A percentile compares a stretch with the other conserved stretches of the same genome.
phyloP scores from a whole-genome alignment of 2,329 filamentous ascomycete genomes.

The Graphilbum ipis-grandicollis region DNA sequence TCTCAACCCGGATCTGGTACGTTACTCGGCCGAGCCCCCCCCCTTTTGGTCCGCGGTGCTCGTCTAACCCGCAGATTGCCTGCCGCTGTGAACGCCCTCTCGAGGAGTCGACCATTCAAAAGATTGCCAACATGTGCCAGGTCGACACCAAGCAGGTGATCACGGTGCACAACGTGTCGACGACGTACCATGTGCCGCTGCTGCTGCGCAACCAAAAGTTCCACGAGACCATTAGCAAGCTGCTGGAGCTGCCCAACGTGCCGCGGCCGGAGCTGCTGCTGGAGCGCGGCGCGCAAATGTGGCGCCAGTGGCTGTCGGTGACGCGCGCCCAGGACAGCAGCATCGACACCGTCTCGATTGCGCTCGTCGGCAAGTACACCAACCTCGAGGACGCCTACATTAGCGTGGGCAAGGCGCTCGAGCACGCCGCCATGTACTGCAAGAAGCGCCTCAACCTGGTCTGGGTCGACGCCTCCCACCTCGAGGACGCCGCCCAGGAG shows the following conservation, averaged over 20 bases:
- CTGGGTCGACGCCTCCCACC: conserved; percentile 71
- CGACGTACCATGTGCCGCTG: conserved; percentile 90
- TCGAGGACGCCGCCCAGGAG: conserved; percentile 50
- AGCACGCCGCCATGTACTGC: conserved; percentile 83
- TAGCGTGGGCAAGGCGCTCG: conserved; percentile 59
- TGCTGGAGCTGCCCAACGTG: conserved; percentile 48
- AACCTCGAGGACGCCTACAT: conserved; percentile 75
- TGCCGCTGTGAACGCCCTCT: conserved; percentile 75
- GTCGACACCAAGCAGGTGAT: conserved; percentile 74
- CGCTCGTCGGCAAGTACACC: conserved; percentile 83
- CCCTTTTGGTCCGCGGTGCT: too few species aligned
- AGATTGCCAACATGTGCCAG: conserved; percentile 82
- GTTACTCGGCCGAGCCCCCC: too few species aligned
- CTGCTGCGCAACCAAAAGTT: conserved; percentile 73
- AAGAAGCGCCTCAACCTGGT: conserved; percentile 60
- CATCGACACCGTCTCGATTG: conserved; percentile 59
- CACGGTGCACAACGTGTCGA: conserved; percentile 74
- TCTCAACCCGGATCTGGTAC: conserved; percentile 50
- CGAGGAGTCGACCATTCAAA: conserved; percentile 56
- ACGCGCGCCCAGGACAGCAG: conserved; percentile 31
- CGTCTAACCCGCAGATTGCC: conserved; percentile 49
- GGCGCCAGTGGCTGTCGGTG: conserved; percentile 53
- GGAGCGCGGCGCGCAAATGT: conserved; percentile 52
- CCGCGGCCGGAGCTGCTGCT: conserved; percentile 33
- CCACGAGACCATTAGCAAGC: conserved; percentile 23